Conservation (phyloP, 2,329 filamentous ascomycete species). For the Fusarium sambucinum region DNA sequence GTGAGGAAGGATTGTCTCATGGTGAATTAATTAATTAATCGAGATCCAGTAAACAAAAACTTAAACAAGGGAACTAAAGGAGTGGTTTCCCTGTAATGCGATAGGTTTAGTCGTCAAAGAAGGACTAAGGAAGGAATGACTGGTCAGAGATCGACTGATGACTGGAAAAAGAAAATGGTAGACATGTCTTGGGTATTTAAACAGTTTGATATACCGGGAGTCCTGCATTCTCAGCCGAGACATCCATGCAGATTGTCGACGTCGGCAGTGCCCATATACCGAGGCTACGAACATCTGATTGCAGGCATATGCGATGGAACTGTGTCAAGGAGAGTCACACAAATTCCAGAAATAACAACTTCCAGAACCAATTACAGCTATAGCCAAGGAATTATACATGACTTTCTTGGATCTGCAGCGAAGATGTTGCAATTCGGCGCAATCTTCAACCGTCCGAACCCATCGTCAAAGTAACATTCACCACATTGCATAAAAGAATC, state of each 20-base stretch:
- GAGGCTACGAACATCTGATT: neutral
- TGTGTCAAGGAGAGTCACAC: neutral
- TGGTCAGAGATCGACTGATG: slow-evolving; percentile 9
- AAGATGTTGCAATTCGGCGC: slow-evolving; percentile 4
- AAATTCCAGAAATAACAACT: slow-evolving; percentile 9
- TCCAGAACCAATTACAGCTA: slow-evolving; percentile 7
- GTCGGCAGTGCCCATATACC: slow-evolving; percentile 3
- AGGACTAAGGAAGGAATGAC: slow-evolving; percentile 17
- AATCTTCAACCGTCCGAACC: slow-evolving; percentile 6
- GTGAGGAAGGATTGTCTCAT: slow-evolving; percentile 35
- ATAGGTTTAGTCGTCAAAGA: slow-evolving; percentile 10
- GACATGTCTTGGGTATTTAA: slow-evolving; percentile 11
- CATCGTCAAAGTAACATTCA: slow-evolving; percentile 1
- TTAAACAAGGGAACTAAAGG: slow-evolving; percentile 7
- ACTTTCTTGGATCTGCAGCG: neutral
- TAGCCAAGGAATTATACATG: neutral
- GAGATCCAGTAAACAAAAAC: neutral
- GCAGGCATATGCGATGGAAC: slow-evolving; percentile 5
- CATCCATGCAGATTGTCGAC: slow-evolving; percentile 4
- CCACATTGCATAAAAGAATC: slow-evolving; percentile 1
- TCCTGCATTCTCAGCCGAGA: neutral
- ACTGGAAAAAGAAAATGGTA: neutral
- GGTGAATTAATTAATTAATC: neutral
- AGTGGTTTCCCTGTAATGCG: slow-evolving; percentile 10
- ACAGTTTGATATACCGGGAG: neutral